Evolutionary conservation across 495 filamentous ascomycete species (phyloP).

Genomic region (Filosporella fistucella): DNA sequence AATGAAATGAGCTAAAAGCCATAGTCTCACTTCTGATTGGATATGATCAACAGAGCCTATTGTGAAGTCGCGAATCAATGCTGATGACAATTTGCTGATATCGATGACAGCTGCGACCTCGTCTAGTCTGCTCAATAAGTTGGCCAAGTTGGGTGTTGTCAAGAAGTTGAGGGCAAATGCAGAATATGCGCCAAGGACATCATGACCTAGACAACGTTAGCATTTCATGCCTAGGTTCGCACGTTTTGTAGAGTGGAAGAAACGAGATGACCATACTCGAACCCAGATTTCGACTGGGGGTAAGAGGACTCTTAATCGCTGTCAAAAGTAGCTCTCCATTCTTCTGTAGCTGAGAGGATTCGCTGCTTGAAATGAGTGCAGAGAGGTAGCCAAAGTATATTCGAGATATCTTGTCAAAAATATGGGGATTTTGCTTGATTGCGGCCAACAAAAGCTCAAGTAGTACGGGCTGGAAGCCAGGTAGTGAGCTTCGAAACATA

Average conservation of each 20-base stretch:
- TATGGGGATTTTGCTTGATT: conserved; percentile 6
- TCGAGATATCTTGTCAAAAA: conserved; percentile 10
- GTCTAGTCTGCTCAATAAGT: conserved; percentile 10
- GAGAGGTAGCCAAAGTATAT: conserved; percentile 22
- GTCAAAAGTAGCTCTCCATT: conserved; percentile 11
- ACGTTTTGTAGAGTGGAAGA: no score
- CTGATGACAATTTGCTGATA: conserved; percentile 16
- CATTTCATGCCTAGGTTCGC: no score
- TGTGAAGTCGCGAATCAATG: conserved; percentile 16
- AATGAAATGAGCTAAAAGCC: conserved; percentile 80
- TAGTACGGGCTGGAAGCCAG: conserved; percentile 7
- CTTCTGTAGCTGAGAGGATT: no score
- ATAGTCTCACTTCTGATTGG: conserved; percentile 43
- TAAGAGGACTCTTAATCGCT: no score
- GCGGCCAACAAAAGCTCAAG: conserved; percentile 18
- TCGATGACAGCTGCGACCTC: conserved; percentile 15
- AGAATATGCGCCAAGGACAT: conserved; percentile 9
- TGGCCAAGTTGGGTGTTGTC: conserved; percentile 19
- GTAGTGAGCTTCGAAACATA: conserved; percentile 15
- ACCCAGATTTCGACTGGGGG: no score
- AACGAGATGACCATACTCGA: no score
- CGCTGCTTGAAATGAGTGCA: conserved; percentile 5
- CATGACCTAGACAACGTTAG: conserved; percentile 10
- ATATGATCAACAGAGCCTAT: conserved; percentile 5
- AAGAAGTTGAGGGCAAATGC: conserved; percentile 23